phyloP scores from a whole-genome alignment of 1,284 basidiomycete genomes.

The Pseudozyma tsukubaensis region DNA sequence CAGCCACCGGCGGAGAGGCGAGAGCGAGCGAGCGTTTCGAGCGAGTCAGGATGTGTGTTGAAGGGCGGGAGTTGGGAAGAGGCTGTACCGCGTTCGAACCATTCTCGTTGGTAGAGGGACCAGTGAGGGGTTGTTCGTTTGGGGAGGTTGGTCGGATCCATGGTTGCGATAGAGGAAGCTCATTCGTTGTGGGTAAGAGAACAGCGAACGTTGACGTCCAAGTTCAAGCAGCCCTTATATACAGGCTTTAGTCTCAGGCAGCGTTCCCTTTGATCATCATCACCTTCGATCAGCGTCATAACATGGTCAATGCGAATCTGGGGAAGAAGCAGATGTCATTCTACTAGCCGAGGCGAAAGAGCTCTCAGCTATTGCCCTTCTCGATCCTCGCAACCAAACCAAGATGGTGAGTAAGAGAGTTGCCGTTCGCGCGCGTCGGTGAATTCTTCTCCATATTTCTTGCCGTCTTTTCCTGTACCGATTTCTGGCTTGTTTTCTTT shows the following conservation, averaged over 20 bases:
- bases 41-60: conserved; percentile 72
- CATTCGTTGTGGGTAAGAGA: background rate
- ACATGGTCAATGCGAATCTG: too few species aligned
- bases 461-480: background rate
- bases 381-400: background rate
- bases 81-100: conserved; percentile 69
- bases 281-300: too few species aligned
- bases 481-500: background rate
- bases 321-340: too few species aligned
- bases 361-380: background rate
- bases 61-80: conserved; percentile 30
- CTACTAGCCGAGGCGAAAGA: too few species aligned
- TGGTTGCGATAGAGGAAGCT: conserved; percentile 17
- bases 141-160: conserved; percentile 74
- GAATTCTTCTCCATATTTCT: background rate
- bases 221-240: too few species aligned
- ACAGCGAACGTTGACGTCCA: too few species aligned
- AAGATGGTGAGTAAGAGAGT: background rate
- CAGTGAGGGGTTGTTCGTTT: conserved; percentile 74
- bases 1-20: conserved; percentile 74
- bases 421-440: background rate
- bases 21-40: conserved; percentile 73
- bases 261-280: too few species aligned
- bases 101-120: conserved; percentile 74
- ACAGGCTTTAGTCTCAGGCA: too few species aligned